Conservation (phyloP, 1,284 basidiomycete species). For the Rhodotorula sp. region DNA sequence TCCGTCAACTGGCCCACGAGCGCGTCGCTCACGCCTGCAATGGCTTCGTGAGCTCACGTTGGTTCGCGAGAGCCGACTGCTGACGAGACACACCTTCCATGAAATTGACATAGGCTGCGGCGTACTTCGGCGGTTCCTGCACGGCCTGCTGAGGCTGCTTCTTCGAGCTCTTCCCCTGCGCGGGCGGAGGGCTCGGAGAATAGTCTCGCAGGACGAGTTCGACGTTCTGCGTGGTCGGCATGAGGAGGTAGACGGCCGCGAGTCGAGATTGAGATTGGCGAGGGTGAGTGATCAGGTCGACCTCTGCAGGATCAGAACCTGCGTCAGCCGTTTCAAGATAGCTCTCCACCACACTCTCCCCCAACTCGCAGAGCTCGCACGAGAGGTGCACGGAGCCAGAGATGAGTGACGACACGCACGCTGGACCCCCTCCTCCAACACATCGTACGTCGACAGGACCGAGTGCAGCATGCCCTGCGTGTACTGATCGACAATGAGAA, state of each 20-base stretch:
- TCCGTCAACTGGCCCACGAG: conserved; percentile 71
- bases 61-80: background rate
- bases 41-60: background rate
- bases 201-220: conserved; percentile 88
- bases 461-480: conserved; percentile 79
- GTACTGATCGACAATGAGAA: conserved; percentile 91
- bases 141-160: conserved; percentile 19
- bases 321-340: background rate
- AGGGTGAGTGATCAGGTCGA: conserved; percentile 54
- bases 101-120: conserved; percentile 89
- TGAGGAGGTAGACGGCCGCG: conserved; percentile 89
- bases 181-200: conserved; percentile 20
- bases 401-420: conserved; percentile 58
- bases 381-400: background rate
- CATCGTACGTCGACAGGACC: conserved; percentile 88
- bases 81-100: conserved; percentile 70
- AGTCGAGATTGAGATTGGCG: conserved; percentile 74
- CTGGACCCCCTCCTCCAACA: conserved; percentile 89
- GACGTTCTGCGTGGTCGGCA: conserved; percentile 91
- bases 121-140: conserved; percentile 64
- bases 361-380: background rate
- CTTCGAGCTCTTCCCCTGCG: conserved; percentile 25
- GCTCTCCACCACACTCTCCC: background rate
- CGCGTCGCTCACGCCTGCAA: conserved; percentile 66
- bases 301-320: conserved; percentile 44